These are phyloP conservation scores for Ustilago curta DNA, from an alignment of 1,284 basidiomycete genomes.

Conservation along the genomic window DNA sequence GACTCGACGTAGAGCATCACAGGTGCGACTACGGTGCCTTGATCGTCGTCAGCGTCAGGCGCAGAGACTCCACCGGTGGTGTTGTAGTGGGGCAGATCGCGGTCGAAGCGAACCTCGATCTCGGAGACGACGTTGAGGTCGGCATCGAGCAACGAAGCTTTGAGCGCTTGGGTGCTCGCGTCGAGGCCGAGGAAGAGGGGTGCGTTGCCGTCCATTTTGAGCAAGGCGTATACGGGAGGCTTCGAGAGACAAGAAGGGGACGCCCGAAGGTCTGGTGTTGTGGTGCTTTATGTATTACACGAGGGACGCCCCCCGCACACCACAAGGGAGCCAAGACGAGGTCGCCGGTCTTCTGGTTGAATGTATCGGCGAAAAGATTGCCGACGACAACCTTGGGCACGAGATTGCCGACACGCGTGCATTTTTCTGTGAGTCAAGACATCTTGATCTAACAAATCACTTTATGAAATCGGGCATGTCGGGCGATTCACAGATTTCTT, in stretches of 20 bases:
- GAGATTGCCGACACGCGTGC: constrained; percentile 28
- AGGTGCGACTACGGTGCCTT: constrained; percentile 78
- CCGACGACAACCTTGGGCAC: background rate
- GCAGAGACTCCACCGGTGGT: constrained; percentile 74
- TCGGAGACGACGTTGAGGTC: constrained; percentile 78
- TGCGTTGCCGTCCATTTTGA: constrained; percentile 15
- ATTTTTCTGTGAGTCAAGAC: too few species aligned
- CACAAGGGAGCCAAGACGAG: constrained; percentile 8
- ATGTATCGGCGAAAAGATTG: constrained; percentile 25
- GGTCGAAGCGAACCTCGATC: constrained; percentile 82
- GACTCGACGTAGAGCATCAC: constrained; percentile 87
- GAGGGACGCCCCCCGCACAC: background rate
- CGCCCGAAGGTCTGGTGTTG: background rate
- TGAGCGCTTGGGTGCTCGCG: constrained; percentile 87
- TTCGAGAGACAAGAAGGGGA: background rate
- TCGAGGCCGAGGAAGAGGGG: constrained; percentile 85
- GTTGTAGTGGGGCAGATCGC: constrained; percentile 79
- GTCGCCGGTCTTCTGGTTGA: constrained; percentile 27
- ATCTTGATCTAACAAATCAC: background rate
- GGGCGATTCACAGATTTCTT: too few species aligned
- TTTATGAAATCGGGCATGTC: background rate
- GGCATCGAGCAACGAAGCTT: constrained; percentile 76
- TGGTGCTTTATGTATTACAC: background rate
- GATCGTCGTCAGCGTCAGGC: constrained; percentile 19
- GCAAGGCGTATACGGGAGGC: background rate